phyloP scores from a whole-genome alignment of 495 filamentous ascomycete species.

The Annulohypoxylon moriforme region DNA sequence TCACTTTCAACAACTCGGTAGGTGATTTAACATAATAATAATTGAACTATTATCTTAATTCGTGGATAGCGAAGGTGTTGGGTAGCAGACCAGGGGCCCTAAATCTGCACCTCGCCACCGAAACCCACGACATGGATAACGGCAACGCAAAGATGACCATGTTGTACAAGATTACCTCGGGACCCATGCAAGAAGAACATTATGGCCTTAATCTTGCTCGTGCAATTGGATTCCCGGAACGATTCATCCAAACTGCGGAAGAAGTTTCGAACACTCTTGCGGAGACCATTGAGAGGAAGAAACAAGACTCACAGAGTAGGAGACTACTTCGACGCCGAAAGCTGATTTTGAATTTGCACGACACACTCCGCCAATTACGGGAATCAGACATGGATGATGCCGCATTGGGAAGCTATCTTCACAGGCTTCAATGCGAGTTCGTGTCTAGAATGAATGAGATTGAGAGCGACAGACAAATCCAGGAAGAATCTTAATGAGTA shows the following conservation, averaged over 20 bases:
- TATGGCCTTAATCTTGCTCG: constrained; percentile 85
- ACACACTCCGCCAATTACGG: constrained; percentile 77
- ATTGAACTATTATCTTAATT: constrained; percentile 8
- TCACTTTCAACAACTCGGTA: constrained; percentile 84
- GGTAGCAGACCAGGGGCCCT: constrained; percentile 78
- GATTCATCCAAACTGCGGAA: constrained; percentile 74
- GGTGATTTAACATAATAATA: constrained; percentile 1
- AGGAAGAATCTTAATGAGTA: constrained; percentile 1
- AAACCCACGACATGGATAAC: constrained; percentile 62
- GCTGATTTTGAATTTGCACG: constrained; percentile 76
- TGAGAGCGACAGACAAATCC: constrained; percentile 29
- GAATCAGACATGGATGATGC: constrained; percentile 74
- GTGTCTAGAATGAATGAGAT: constrained; percentile 75
- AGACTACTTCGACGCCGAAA: constrained; percentile 73
- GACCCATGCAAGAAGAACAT: constrained; percentile 74
- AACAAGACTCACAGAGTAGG: constrained; percentile 67
- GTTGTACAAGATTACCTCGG: constrained; percentile 82
- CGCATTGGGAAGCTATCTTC: constrained; percentile 72
- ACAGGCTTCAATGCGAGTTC: constrained; percentile 80
- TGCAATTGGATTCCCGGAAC: constrained; percentile 75
- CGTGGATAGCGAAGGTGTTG: constrained; percentile 70
- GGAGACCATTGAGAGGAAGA: constrained; percentile 57
- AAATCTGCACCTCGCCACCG: constrained; percentile 82
- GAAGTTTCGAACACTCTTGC: constrained; percentile 71
- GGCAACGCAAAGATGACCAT: constrained; percentile 73